Base-by-base conservation (phyloP, 2,329 filamentous ascomycete species). In the Cladosporium sp. region DNA sequence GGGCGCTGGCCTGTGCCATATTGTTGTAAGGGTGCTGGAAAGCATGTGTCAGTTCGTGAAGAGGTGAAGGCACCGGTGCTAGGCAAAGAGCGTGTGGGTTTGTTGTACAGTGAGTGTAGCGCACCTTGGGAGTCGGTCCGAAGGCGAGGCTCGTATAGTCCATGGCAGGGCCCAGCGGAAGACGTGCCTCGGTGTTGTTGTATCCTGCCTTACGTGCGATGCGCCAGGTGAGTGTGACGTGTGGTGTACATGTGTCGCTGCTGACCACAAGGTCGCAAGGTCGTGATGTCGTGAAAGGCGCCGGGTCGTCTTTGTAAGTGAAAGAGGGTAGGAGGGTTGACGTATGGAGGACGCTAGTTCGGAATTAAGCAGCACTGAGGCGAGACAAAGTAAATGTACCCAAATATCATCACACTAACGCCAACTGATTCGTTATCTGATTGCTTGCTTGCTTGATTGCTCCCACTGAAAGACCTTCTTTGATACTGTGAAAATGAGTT, bases 1-100 rank as follows among this genome's bases (percentile, higher is more conserved):
- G 58, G 19, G 30, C 40, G 14, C 59, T 65, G 55, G 36, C 25
- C 37, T 52, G 59, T 39, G 59, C 51, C 64, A 66, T 66, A 14
- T 50, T 51, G 38, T 56, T 58, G 60, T 66, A 58, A 8, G 52
- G n/a, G 19, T 36, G 39, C 52, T 55, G n/a, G 43, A 59, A 59
- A 39, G 20, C 50, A 40, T 19, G 15, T 45, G 52, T 55, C 30
- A 55, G 52, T 25, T 12, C 15, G 15, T 20, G 30, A 30, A 3
- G 20, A 42, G 36, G 34, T 30, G 34, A 30, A 40, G 8, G 30
- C 8, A 50, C 30, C 11, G 12, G 47, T 22, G 25, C n/a, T n/a
- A 20, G 30, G 47, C 47, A 37, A 30, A 28, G 9, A 20, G 14
- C 8, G 30, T 22, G 17, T 19, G 7, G 28, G 30, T 19, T 20